phyloP scores from a whole-genome alignment of 257 asterid species.

The Solanum paucissectum region DNA sequence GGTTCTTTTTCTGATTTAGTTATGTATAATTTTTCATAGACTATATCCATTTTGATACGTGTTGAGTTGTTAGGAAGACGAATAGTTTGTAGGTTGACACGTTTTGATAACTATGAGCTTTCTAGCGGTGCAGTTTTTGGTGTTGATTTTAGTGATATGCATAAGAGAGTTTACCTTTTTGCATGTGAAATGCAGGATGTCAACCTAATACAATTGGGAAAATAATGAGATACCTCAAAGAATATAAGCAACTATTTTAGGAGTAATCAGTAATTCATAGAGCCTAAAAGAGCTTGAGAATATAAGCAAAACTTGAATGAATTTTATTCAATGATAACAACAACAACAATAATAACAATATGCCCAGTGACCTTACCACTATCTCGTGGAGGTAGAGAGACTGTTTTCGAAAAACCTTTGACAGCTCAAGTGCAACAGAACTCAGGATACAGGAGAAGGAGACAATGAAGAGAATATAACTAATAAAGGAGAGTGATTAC shows the following conservation, averaged over 20 bases:
- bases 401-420: too few species aligned
- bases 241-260: neutral
- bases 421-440: too few species aligned
- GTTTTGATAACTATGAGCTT: neutral
- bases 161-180: neutral
- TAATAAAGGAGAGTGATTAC: too few species aligned
- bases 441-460: too few species aligned
- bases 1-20: neutral
- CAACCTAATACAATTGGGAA: neutral
- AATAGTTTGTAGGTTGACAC: neutral
- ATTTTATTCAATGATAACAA: too few species aligned
- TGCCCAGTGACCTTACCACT: too few species aligned
- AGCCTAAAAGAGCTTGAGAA: neutral
- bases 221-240: neutral
- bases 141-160: neutral
- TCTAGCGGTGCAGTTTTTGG: neutral
- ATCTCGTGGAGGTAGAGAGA: too few species aligned
- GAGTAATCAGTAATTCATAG: neutral
- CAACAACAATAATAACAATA: too few species aligned
- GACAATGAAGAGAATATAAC: too few species aligned
- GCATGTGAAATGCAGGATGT: neutral
- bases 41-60: neutral
- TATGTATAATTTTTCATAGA: too few species aligned
- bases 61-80: neutral
- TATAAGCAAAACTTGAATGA: neutral